Evolutionary conservation across 1,139 yeast species (phyloP), one percentile per base, ranked within the genome.

Genomic region (Citeromyces siamensis): DNA sequence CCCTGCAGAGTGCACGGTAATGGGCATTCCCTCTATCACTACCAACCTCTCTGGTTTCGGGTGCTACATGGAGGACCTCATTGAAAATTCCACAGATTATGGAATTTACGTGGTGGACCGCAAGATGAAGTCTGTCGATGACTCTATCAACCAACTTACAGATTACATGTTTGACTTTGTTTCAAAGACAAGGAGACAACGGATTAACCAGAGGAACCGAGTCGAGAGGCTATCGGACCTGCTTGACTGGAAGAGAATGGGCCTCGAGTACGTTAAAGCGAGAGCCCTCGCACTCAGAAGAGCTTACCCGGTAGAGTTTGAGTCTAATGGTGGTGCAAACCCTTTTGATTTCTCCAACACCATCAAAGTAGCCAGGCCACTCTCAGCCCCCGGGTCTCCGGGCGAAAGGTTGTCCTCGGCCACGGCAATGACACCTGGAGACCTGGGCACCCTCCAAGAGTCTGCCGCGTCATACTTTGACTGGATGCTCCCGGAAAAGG

Each of bases 11-110:
- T 90, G 98, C 66, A 90, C 98, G 1, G 98, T 90, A 27, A 90
- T 90, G 98, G 98, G 98, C 42, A 94, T 90, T 40, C 98, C 98
- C 14, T 84, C 95, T n/a, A 84, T 90, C 52, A 88, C 98, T 19
- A 90, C 98, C 37, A 90, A 90, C 58, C 66, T 90, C 46, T 85
- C 96, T 6, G 98, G 98, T 2, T 90, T 90, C 55, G 98, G 98
- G 39, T 93, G 97, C 49, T 90, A 90, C 63, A 90, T 90, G 97
- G 98, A 90, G 60, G 96, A 90, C 56, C 68, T 90, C 50, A 88
- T 90, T 58, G 97, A 90, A 58, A 84, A 86, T 54, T 82, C 96
- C 21, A 73, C 83, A 43, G 97, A 90, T 60, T 90, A 90, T 53
- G 98, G 98, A 54, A 90, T 90, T 52, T 90, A 90, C 62, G 85